Percentiles rank a stretch among this genome's conserved stretches.
Evolutionary conservation across 495 filamentous ascomycete genomes (phyloP).

Genomic region (Jackrogersella minutella): DNA sequence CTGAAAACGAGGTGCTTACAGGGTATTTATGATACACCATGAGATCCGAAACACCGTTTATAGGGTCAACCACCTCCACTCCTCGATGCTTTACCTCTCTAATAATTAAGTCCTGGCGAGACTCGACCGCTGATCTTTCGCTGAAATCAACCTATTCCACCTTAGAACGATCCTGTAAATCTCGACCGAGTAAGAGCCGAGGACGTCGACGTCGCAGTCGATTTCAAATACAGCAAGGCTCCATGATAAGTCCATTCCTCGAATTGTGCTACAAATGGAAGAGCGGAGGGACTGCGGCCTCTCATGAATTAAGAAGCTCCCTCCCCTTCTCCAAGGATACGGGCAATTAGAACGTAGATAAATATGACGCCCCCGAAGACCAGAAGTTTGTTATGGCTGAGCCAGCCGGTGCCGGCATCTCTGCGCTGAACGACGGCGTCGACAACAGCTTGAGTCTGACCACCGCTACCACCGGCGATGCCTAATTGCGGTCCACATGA

Average conservation of each 20-base stretch:
- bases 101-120: not conserved
- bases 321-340: conserved; percentile 66
- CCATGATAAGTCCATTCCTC: not conserved
- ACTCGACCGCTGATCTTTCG: not conserved
- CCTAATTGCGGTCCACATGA: conserved; percentile 73
- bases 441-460: conserved; percentile 80
- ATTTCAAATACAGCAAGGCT: not conserved
- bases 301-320: conserved; percentile 7
- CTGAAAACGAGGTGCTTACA: not conserved
- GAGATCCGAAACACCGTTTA: not conserved
- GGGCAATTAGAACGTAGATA: conserved; percentile 78
- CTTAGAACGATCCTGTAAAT: not conserved
- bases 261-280: not conserved
- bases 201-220: not conserved
- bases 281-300: not conserved
- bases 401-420: conserved; percentile 84
- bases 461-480: conserved; percentile 70
- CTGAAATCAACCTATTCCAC: conserved; percentile 13
- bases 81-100: not conserved
- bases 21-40: conserved; percentile 5
- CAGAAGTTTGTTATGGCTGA: conserved; percentile 76
- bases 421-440: conserved; percentile 74
- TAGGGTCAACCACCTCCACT: not conserved
- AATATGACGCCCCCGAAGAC: conserved; percentile 73
- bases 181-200: not conserved